These are phyloP conservation scores for Aspergillus neoniger DNA, from an alignment of 2,329 filamentous ascomycete species.

Conservation along the genomic window DNA sequence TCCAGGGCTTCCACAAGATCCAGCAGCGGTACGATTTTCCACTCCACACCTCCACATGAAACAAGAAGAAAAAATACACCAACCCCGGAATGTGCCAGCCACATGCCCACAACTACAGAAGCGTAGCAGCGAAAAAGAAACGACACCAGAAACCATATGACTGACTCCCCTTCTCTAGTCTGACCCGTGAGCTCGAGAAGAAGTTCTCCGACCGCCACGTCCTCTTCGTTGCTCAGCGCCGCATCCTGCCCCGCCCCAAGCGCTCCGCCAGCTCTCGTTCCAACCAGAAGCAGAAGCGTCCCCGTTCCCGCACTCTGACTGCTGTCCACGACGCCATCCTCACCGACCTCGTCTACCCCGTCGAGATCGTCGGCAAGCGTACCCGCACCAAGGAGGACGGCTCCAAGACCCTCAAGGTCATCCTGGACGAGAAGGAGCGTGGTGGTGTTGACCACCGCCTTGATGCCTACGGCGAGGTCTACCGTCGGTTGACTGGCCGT, in stretches of 20 bases:
- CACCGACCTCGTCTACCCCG: slow-evolving; percentile 96
- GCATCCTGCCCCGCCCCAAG: slow-evolving; percentile 98
- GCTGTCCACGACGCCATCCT: slow-evolving; percentile 99
- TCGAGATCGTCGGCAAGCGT: slow-evolving; percentile 99
- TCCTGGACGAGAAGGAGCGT: slow-evolving; percentile 99
- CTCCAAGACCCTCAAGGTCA: slow-evolving; percentile 97
- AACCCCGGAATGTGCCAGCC: not conserved
- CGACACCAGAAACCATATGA: not conserved
- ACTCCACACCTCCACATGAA: not conserved
- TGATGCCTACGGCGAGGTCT: slow-evolving; percentile 99
- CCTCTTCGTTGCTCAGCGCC: slow-evolving; percentile 97
- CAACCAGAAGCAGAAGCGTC: slow-evolving; percentile 97
- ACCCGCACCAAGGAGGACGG: slow-evolving; percentile 98
- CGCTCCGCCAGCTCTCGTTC: slow-evolving; percentile 95
- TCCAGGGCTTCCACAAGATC: slow-evolving; percentile 97
- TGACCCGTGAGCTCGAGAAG: slow-evolving; percentile 99
- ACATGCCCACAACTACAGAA: not conserved
- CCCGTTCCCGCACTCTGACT: slow-evolving; percentile 94
- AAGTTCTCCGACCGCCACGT: slow-evolving; percentile 99
- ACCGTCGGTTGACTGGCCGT: slow-evolving; percentile 96
- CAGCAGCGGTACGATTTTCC: slow-evolving; percentile 85
- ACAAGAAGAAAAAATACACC: not conserved
- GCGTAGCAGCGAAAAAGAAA: not conserved
- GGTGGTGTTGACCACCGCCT: slow-evolving; percentile 99
- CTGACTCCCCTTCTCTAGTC: slow-evolving; percentile 54